Percentiles rank a stretch among this genome's conserved stretches.
Evolutionary conservation across 306 rosid species (phyloP).

Genomic region (Vigna trinervia): DNA sequence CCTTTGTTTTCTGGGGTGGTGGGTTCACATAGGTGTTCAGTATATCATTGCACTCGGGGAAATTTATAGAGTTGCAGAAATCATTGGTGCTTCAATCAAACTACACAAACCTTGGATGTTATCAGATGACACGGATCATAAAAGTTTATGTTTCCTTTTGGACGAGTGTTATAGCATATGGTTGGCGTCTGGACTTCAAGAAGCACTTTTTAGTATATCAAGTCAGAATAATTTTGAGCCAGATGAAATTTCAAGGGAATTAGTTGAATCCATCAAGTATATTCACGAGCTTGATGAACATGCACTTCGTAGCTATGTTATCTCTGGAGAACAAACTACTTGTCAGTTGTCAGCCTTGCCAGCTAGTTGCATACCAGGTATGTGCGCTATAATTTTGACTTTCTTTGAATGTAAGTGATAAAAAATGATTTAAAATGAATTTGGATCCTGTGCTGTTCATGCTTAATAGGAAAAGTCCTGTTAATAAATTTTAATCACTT

Average conservation of each 20-base stretch:
- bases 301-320: slow-evolving; percentile 57
- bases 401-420: slow-evolving; percentile 19
- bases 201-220: slow-evolving; percentile 65
- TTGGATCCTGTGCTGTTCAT: too few species aligned
- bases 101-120: slow-evolving; percentile 79
- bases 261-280: slow-evolving; percentile 67
- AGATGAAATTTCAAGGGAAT: slow-evolving; percentile 45
- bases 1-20: slow-evolving; percentile 36
- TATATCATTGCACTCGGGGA: slow-evolving; percentile 81
- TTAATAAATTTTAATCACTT: too few species aligned
- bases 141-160: slow-evolving; percentile 59
- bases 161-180: slow-evolving; percentile 68
- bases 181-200: slow-evolving; percentile 82
- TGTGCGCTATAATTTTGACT: slow-evolving; percentile 19
- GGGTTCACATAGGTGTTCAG: slow-evolving; percentile 61
- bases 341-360: slow-evolving; percentile 78
- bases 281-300: slow-evolving; percentile 64
- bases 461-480: too few species aligned
- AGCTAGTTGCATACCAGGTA: slow-evolving; percentile 77
- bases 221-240: slow-evolving; percentile 47
- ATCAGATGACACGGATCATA: slow-evolving; percentile 52
- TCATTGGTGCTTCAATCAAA: slow-evolving; percentile 71
- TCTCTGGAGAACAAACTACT: slow-evolving; percentile 60
- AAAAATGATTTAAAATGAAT: slow-evolving; percentile 15
- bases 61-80: slow-evolving; percentile 78